Evolutionary conservation across 108 stramenopile genomes (phyloP), one percentile per base, ranked within the genome.

Genomic region (Pseudonitzschia multiseries): DNA sequence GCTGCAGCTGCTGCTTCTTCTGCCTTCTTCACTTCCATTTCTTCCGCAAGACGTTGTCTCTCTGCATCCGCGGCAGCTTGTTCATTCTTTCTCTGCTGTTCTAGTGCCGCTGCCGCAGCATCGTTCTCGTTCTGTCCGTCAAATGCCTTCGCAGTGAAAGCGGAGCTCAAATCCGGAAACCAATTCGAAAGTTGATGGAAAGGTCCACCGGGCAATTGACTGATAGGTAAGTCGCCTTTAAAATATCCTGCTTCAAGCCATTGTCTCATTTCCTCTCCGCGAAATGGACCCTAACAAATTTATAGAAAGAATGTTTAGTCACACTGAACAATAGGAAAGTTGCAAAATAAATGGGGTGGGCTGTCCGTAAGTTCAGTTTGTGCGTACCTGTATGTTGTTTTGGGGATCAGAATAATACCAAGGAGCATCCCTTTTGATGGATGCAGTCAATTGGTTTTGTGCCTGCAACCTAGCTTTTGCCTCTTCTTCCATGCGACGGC

Each of bases 181-280:
- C 83, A 79, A 27, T 72, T 71, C 13, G 81, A 78, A 29, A 97
- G 71, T 13, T 88, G 78, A 52, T 67, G 70, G 74, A 97, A 97
- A 22, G 90, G 89, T 46, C 93, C 96, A 67, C 53, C 72, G 14
- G 78, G 72, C 46, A 85, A 76, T 65, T 91, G 91, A 36, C 93
- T 92, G 43, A 97, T 92, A 14, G 93, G 94, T 41, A 96, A 77
- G 57, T 96, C 92, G 10, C 93, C 93, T 79, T 97, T 93, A 74
- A 98, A 98, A 81, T 98, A 98, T 12, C 98, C 98, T 52, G 94
- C 95, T 73, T 97, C 96, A 50, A 97, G 82, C 98, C 98, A 98
- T 83, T 97, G 96, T 51, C 96, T 83, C 98, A 98, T 98, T 71
- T 97, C 96, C 29, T 90, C 83, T 18, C 91, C 88, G 22, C 88